Conservation (phyloP, 768 basidiomycete genomes). For the Mycena belliarum region DNA sequence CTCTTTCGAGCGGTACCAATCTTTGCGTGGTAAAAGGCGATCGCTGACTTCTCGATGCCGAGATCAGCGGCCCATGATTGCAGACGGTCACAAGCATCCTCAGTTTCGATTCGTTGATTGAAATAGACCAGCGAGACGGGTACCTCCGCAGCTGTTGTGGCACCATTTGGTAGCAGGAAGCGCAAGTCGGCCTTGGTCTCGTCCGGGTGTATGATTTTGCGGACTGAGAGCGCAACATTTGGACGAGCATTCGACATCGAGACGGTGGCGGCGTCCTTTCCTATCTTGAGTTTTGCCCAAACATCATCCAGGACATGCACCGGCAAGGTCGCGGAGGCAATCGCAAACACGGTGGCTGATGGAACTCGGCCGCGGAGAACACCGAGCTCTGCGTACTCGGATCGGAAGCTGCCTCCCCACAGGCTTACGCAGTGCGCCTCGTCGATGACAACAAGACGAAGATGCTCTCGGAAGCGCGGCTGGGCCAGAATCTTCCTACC, state of each 20-base stretch:
- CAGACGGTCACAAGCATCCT: conserved; percentile 16
- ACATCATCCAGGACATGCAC: conserved; percentile 1
- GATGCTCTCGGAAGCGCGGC: neutral
- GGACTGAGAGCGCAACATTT: conserved; percentile 29
- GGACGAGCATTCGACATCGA: conserved; percentile 3
- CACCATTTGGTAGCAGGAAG: conserved; percentile 23
- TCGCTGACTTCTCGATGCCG: conserved; percentile 12
- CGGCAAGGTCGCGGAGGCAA: neutral
- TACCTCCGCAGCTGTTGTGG: conserved; percentile 17
- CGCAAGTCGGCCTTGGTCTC: conserved; percentile 26
- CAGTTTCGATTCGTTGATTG: conserved; percentile 17
- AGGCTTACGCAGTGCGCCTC: conserved; percentile 3
- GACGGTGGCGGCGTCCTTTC: neutral
- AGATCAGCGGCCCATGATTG: conserved; percentile 18
- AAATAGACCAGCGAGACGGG: conserved; percentile 24
- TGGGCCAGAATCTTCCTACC: neutral
- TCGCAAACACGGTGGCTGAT: neutral
- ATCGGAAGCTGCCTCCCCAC: conserved; percentile 2
- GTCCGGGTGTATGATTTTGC: conserved; percentile 16
- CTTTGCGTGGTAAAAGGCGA: conserved; percentile 27
- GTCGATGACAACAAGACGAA: neutral
- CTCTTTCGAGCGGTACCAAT: conserved; percentile 24
- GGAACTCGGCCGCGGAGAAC: neutral
- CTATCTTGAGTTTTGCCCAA: conserved; percentile 2
- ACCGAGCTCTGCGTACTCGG: conserved; percentile 5